phyloP scores from a whole-genome alignment of 192 early-diverging fungal genomes.

The Linnemannia zychae region DNA sequence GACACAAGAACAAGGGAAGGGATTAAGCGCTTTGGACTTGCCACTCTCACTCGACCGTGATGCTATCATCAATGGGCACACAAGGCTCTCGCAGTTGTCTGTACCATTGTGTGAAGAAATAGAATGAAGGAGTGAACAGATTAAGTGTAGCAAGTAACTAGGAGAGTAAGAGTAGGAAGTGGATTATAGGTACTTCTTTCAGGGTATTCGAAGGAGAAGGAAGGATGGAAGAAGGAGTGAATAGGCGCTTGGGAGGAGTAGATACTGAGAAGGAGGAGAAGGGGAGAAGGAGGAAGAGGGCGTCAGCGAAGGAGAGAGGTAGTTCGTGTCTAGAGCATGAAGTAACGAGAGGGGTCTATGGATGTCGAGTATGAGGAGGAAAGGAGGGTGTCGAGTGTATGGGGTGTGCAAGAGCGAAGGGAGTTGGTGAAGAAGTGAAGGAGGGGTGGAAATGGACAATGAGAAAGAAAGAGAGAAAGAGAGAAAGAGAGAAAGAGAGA shows the following conservation, averaged over 20 bases:
- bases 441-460: neutral
- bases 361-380: neutral
- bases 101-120: conserved; percentile 9
- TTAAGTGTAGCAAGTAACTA: neutral
- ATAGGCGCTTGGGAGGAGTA: neutral
- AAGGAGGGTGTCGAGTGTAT: neutral
- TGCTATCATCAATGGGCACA: neutral
- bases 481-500: conserved; percentile 4
- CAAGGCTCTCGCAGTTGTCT: neutral
- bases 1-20: neutral
- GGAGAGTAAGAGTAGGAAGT: neutral
- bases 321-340: neutral
- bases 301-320: neutral
- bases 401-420: neutral
- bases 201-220: neutral
- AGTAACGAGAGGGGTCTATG: neutral
- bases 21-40: neutral
- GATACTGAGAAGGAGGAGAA: neutral
- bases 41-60: neutral
- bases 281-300: neutral
- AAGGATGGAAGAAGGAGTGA: neutral
- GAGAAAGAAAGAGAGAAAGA: neutral
- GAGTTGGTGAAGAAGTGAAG: neutral
- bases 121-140: neutral
- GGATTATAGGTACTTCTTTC: neutral